phyloP scores from a whole-genome alignment of 179 eudicot species.

The Patellifolia procumbens region DNA sequence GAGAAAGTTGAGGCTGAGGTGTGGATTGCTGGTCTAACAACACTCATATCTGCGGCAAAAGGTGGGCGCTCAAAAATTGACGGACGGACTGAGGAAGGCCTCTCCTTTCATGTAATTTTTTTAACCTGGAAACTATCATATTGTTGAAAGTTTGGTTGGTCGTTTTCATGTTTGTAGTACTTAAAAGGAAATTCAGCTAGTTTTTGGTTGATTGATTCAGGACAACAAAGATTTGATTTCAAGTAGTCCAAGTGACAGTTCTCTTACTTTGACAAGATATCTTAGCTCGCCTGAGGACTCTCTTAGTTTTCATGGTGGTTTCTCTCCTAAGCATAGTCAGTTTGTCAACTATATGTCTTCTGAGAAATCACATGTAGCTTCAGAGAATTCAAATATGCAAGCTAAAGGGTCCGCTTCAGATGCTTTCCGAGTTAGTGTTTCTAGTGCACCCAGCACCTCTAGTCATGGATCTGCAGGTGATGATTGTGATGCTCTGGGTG shows the following conservation, averaged over 20 bases:
- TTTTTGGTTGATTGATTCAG: conserved; percentile 43
- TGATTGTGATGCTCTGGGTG: conserved; percentile 87
- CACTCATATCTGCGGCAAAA: conserved; percentile 67
- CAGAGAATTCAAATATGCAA: conserved; percentile 75
- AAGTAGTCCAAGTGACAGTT: conserved; percentile 74
- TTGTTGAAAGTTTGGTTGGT: conserved; percentile 3
- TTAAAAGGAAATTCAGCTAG: not conserved
- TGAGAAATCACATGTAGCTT: conserved; percentile 71
- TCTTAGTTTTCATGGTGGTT: conserved; percentile 42
- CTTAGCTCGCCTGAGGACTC: conserved; percentile 71
- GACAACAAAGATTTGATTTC: conserved; percentile 69
- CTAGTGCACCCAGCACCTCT: conserved; percentile 89
- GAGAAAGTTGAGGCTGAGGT: conserved; percentile 94
- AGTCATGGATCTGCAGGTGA: conserved; percentile 90
- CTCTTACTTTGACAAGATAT: conserved; percentile 57
- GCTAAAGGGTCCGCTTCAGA: conserved; percentile 75
- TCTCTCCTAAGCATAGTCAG: conserved; percentile 53
- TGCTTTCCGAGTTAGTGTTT: conserved; percentile 77
- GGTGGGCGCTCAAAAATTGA: conserved; percentile 93
- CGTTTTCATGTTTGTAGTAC: conserved; percentile 5
- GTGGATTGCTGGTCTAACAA: conserved; percentile 95
- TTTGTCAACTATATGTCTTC: conserved; percentile 43
- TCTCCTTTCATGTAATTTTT: conserved; percentile 61
- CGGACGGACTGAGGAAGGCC: conserved; percentile 87
- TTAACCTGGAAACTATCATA: conserved; percentile 13